phyloP scores from a whole-genome alignment of 192 early-diverging fungal genomes.

The Backusella sp. region DNA sequence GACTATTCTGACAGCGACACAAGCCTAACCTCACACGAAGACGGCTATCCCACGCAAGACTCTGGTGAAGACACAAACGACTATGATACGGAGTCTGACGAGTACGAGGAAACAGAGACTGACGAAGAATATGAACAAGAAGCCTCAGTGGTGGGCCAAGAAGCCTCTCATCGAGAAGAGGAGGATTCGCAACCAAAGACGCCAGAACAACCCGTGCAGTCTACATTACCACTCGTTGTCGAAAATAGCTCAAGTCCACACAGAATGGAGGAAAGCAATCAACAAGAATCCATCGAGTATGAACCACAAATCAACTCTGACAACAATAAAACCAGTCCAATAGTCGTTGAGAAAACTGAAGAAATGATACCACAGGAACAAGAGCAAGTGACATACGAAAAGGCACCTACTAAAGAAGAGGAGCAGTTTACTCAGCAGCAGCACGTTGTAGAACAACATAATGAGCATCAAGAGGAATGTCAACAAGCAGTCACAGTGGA shows the following conservation, averaged over 20 bases:
- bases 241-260: neutral
- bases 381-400: neutral
- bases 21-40: neutral
- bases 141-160: neutral
- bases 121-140: neutral
- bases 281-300: neutral
- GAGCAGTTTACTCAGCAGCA: neutral
- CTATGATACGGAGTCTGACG: conserved; percentile 8
- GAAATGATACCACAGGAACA: neutral
- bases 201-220: neutral
- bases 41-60: neutral
- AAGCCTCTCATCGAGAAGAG: neutral
- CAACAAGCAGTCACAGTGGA: neutral
- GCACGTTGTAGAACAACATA: neutral
- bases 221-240: neutral
- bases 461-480: neutral
- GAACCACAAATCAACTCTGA: neutral
- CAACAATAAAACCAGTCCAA: neutral
- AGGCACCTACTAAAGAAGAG: too few species aligned
- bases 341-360: neutral
- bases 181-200: neutral
- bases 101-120: neutral
- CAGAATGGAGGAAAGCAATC: neutral
- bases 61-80: neutral
- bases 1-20: neutral